Base-by-base conservation (phyloP, 257 asterid genomes). In the Paraleonurus japonicus region DNA sequence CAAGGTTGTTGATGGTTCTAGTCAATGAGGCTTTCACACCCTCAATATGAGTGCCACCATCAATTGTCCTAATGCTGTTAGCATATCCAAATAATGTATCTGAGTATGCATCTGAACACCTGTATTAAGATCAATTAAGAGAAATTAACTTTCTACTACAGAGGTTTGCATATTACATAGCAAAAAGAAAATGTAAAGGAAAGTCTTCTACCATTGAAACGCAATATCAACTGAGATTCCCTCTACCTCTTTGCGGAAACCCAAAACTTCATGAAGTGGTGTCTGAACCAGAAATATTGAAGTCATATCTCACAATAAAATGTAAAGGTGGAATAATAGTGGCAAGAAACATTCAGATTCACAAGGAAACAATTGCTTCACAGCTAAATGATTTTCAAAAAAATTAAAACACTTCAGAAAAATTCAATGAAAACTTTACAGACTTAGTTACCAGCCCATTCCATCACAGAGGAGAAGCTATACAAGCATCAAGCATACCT, bases 41-140 rank as follows among this genome's bases (percentile, higher is more conserved):
- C 33, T 95, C 99, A 74, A 95, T 89, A 69, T 95, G 99, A 75
- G 99, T 92, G 66, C 99, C 99, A 73, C 99, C 99, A 71, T 95
- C 99, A 75, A 89, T 76, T 26, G 98, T 95, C 65, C 99, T 84
- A 82, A 95, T 89, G 90, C 99, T 89, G 84, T 95, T 95, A 8
- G 99, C 99, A 81, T 92, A 95, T 71, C 99, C 98, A 70, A 92
- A 85, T 79, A 95, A 70, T 39, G 90, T 92, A 77, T 95, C 99
- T 47, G 95, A 89, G 83, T 95, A 95, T 15, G 95, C 88, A 87
- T 92, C 99, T 54, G 96, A 85, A 82, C 96, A 92, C 99, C 99
- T 95, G 85, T 17, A 76, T 22, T 43, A 64, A 66, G 70, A 76
- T 69, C 68, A 71, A 67, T 20, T 9, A 60, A 67, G 43, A 37